Base-by-base conservation (phyloP, 2,329 filamentous ascomycete genomes). In the Neonectria punicea region DNA sequence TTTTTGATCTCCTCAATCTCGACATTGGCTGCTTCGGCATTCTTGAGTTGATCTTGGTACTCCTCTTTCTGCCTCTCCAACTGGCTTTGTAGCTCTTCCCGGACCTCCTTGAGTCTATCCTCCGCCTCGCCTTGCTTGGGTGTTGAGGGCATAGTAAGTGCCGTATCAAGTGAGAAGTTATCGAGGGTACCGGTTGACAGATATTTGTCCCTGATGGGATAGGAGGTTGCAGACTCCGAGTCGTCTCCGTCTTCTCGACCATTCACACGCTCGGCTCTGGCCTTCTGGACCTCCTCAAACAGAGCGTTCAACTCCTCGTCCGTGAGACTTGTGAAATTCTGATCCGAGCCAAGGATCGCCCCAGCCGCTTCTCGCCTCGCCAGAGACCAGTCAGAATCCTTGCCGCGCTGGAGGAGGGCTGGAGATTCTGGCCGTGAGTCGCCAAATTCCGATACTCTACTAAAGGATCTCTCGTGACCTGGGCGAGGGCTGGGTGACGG, bases 111-210 rank as follows among this genome's bases (percentile, higher is more conserved):
- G 67, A 97, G 82, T 66, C 86, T 88, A 28, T 95, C 91, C 53
- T 95, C 93, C 0, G 90, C 87, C 61, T 94, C 93, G 25, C 87
- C 88, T 65, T 92, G 90, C 66, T 89, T 92, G 2, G 96, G 96
- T 0, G 95, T 98, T 0, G 94, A 97, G 2, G 96, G 96, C 86
- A 98, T 94, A 0, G 96, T 99, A 55, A 99, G 85, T 13, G 91
- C 92, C 1, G 96, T 99, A 77, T 99, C 96, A 16, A 99, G 85
- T 2, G 95, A 98, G 74, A 98, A 96, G 76, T 97, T 98, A 80
- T 99, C 96, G 58, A 98, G 86, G 0, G 95, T 98, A 2, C 95
- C 95, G 60, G 92, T 96, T 3, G 94, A 98, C 82, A 97, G 88
- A 79, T 98, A 98, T 76, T 98, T 98, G 73, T 99, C 96, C 56